Base-by-base conservation (phyloP, 2,329 filamentous ascomycete genomes). In the Alternaria sp. region DNA sequence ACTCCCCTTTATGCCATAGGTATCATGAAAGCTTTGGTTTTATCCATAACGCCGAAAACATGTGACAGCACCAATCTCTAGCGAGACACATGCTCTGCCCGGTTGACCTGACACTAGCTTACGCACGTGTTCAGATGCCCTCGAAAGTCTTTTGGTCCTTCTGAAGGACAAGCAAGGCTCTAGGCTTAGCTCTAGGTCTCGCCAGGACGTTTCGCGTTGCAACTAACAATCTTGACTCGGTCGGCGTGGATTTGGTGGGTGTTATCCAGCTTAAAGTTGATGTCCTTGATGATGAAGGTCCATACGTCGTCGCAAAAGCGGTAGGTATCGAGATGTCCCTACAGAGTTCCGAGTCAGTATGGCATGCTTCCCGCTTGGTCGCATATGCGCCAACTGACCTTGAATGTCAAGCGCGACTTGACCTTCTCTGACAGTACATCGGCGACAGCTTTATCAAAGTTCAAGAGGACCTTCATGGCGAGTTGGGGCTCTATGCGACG, bases 231-330 rank as follows among this genome's bases (percentile, higher is more conserved):
- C 88, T 98, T 98, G 79, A 99, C 91, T 78, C 93, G 94, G 75
- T 97, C 94, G 21, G 93, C 93, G 36, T 86, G 82, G 13, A 98
- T 88, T 0, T 86, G 86, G 61, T 88, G 86, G 56, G 86, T 87
- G 67, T 90, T 92, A 70, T 98, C 94, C 82, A 98, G 90, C 82
- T 99, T 99, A 83, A 99, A 98, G n/a, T 89, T 93, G 55, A 98
- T 93, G 68, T 98, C 95, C 80, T 97, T 97, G 80, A 99, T 96
- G 58, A 99, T 86, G 79, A 99, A 99, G 1, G 95, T 99, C 95
- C 95, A 99, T 58, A 99, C 95, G 81, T 99, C 95, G 80, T 99
- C 95, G 82, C 95, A 99, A 85, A 99, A 99, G 69, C 95, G 90
- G 83, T 99, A 99, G 14, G 95, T 98, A 77, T 98, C 93, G 63